Conservation (phyloP, 2,329 filamentous ascomycete genomes). For the Aspergillus fischeri region DNA sequence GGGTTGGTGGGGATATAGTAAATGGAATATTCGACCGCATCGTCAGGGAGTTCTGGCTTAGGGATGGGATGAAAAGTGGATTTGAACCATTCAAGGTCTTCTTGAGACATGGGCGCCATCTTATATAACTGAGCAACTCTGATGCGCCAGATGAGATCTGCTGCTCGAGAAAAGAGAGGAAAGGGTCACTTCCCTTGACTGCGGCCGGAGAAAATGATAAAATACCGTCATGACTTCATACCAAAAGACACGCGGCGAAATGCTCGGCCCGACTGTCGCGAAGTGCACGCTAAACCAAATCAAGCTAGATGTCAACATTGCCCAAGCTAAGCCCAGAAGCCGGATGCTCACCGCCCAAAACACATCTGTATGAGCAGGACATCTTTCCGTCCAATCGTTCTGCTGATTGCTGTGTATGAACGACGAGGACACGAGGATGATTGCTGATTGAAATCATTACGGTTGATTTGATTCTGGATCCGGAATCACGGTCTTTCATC, state of each 20-base stretch:
- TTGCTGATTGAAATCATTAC: conserved; percentile 18
- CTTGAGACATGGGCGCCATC: conserved; percentile 45
- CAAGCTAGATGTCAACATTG: conserved; percentile 42
- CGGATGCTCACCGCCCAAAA: conserved; percentile 28
- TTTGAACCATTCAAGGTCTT: conserved; percentile 62
- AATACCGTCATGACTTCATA: conserved; percentile 32
- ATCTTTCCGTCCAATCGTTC: conserved; percentile 8
- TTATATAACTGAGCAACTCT: conserved; percentile 4
- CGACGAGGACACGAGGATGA: conserved; percentile 20
- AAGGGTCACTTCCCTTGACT: neutral
- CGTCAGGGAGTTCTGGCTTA: conserved; percentile 66
- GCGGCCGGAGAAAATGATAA: conserved; percentile 8
- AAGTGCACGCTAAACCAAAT: conserved; percentile 26
- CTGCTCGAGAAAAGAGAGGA: neutral
- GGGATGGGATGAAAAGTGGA: conserved; percentile 64
- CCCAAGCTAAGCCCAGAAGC: conserved; percentile 6
- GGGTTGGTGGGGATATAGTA: conserved; percentile 62
- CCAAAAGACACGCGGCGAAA: conserved; percentile 23
- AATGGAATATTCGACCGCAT: conserved; percentile 80
- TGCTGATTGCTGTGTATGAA: conserved; percentile 1
- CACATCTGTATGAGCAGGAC: conserved; percentile 21
- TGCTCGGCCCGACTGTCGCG: conserved; percentile 17
- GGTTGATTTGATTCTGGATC: conserved; percentile 2
- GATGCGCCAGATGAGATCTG: neutral
- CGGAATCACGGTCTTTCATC: conserved; percentile 8